These are phyloP conservation scores for Brasenia schreberi DNA, from an alignment of 164 flowering plant species.

Conservation along the genomic window DNA sequence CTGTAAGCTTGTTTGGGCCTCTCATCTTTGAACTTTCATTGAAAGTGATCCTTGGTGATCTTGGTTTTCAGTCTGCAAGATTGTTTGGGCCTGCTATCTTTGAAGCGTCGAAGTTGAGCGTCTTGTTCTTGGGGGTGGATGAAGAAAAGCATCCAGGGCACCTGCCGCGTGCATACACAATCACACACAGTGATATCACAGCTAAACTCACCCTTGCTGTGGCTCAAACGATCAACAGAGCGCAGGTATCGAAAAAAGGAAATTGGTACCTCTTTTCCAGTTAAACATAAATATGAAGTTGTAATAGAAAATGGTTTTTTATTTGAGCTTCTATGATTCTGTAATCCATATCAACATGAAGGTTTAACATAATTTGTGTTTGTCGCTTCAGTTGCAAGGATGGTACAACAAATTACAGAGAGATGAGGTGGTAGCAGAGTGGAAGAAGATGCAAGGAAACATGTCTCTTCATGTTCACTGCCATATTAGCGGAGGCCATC, in stretches of 20 bases:
- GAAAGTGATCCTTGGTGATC: neutral
- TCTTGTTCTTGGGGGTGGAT: conserved; percentile 61
- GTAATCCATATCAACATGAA: neutral
- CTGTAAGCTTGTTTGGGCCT: conserved; percentile 75
- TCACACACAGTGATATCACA: conserved; percentile 85
- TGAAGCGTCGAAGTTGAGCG: conserved; percentile 87
- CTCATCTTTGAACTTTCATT: neutral
- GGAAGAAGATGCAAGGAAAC: conserved; percentile 83
- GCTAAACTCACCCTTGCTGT: conserved; percentile 76
- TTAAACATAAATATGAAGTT: neutral
- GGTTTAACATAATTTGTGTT: neutral
- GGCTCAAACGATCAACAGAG: conserved; percentile 75
- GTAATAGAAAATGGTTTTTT: neutral
- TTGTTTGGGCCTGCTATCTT: conserved; percentile 85
- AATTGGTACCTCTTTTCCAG: neutral
- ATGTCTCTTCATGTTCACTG: conserved; percentile 97
- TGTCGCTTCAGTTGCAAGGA: conserved; percentile 52
- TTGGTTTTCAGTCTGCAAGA: conserved; percentile 51
- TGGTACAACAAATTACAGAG: conserved; percentile 78
- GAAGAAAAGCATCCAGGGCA: conserved; percentile 78
- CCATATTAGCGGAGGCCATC: conserved; percentile 92
- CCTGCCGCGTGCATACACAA: conserved; percentile 78
- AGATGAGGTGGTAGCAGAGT: conserved; percentile 94
- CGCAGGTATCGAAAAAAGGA: conserved; percentile 43
- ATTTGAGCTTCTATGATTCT: neutral